Evolutionary conservation across 148 eudicot species (phyloP).

Genomic region (Cornus kousa): DNA sequence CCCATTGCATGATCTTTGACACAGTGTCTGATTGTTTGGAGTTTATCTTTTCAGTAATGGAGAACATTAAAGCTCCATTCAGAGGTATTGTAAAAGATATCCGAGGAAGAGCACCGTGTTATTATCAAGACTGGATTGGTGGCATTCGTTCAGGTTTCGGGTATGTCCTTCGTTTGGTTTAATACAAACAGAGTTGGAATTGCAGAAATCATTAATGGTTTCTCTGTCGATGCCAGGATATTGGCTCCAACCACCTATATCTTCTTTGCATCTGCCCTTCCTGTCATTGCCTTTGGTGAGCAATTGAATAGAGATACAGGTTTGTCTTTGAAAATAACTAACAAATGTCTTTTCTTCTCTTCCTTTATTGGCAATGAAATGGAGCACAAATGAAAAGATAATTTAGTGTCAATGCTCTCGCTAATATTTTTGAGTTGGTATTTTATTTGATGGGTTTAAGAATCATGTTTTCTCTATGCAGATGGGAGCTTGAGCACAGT

Average conservation of each 20-base stretch:
- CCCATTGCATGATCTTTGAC: too few species aligned
- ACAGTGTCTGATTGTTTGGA: too few species aligned
- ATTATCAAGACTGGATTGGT: slow-evolving; percentile 60
- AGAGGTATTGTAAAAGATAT: slow-evolving; percentile 51
- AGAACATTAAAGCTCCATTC: slow-evolving; percentile 37
- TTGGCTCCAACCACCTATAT: slow-evolving; percentile 46
- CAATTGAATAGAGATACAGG: slow-evolving; percentile 54
- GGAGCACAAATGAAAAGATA: too few species aligned
- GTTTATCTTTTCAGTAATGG: slow-evolving; percentile 7
- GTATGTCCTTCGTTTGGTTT: slow-evolving; percentile 11
- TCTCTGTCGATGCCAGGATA: slow-evolving; percentile 32
- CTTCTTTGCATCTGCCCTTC: slow-evolving; percentile 66
- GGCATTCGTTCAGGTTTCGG: slow-evolving; percentile 56
- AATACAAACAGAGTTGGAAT: neutral
- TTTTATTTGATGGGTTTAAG: neutral
- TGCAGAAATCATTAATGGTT: too few species aligned
- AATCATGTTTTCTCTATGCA: neutral
- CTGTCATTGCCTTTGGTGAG: slow-evolving; percentile 63
- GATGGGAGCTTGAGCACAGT: slow-evolving; percentile 43
- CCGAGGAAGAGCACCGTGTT: slow-evolving; percentile 51
- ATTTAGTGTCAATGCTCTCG: too few species aligned
- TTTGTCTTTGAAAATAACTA: neutral
- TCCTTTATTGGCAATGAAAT: too few species aligned
- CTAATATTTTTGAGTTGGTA: neutral
- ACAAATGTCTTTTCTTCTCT: too few species aligned